A percentile compares a stretch with the other conserved stretches of the same genome.
Evolutionary conservation across 768 basidiomycete species (phyloP).

Genomic region (Lentinula aciculospora): DNA sequence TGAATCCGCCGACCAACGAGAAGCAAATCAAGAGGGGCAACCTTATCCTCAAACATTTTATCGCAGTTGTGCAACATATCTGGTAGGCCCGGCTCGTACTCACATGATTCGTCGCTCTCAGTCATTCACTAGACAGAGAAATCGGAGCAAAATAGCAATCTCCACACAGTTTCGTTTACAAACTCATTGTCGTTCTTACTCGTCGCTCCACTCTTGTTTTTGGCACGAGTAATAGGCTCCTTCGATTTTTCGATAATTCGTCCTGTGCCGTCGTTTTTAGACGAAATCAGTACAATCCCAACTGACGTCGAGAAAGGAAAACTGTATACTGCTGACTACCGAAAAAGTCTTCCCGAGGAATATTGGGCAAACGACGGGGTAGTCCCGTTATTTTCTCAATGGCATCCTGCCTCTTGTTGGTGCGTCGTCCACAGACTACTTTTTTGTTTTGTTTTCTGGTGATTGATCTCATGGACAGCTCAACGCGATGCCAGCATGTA

Average conservation of each 20-base stretch:
- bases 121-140: conserved; percentile 7
- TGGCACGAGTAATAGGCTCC: conserved; percentile 23
- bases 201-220: conserved; percentile 17
- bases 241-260: conserved; percentile 33
- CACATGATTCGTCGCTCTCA: neutral
- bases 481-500: conserved; percentile 1
- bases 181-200: conserved; percentile 6
- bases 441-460: neutral
- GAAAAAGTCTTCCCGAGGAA: conserved; percentile 20
- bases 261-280: conserved; percentile 29
- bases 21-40: conserved; percentile 29
- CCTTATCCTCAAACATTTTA: conserved; percentile 33
- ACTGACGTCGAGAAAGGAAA: neutral
- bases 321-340: neutral
- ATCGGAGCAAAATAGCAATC: neutral
- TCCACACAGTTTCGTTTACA: conserved; percentile 1
- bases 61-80: conserved; percentile 31
- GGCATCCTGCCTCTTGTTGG: conserved; percentile 43
- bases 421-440: conserved; percentile 14
- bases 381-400: conserved; percentile 45
- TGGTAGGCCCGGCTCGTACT: conserved; percentile 21
- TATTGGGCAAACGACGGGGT: conserved; percentile 43
- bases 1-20: conserved; percentile 36
- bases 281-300: neutral
- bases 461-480: conserved; percentile 3